Evolutionary conservation across 2,329 filamentous ascomycete genomes (phyloP), one percentile per base, ranked within the genome.

Genomic region (Aphanoascus verrucosus): DNA sequence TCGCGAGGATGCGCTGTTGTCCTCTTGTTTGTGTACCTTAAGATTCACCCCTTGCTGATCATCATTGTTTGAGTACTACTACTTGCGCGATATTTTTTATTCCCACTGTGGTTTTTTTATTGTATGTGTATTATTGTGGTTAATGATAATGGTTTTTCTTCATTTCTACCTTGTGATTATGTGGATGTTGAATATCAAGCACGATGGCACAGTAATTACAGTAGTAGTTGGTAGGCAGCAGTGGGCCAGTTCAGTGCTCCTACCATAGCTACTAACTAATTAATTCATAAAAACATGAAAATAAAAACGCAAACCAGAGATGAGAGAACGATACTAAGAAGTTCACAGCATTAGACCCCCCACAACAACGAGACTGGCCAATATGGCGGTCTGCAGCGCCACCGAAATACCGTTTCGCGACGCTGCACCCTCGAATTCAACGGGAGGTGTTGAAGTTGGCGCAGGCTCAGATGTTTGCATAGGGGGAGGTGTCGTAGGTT

Each of bases 401-500:
- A 46, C 1, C 14, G 32, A 46, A 14, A 34, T 2, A n/a, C 23
- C 17, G 14, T 34, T 31, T 20, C 28, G 19, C 14, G 50, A 32
- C 5, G 19, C 50, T 11, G 42, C 42, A 4, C 50, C 42, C 7
- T 52, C 32, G 17, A 52, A 52, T 14, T 38, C 23, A 17, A 40
- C 17, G 2, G 42, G 50, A 2, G 41, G 23, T 14, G 42, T 23
- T 45, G 41, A 20, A 17, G 40, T 12, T 7, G 40, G 31, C 2
- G 28, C 14, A 11, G 20, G 7, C 15, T 4, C 14, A 12, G 47
- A 15, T 8, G 42, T 20, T 14, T 28, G 31, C 9, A 31, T 9
- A 7, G 38, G 32, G 7, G 41, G 40, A 32, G 50, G 43, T 15
- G 50, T 53, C n/a, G 50, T 45, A 12, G 50, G 50, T 11, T 37